Evolutionary conservation across 805 yeast species (phyloP), one percentile per base, ranked within the genome.

Genomic region (Candida ipomoeae): DNA sequence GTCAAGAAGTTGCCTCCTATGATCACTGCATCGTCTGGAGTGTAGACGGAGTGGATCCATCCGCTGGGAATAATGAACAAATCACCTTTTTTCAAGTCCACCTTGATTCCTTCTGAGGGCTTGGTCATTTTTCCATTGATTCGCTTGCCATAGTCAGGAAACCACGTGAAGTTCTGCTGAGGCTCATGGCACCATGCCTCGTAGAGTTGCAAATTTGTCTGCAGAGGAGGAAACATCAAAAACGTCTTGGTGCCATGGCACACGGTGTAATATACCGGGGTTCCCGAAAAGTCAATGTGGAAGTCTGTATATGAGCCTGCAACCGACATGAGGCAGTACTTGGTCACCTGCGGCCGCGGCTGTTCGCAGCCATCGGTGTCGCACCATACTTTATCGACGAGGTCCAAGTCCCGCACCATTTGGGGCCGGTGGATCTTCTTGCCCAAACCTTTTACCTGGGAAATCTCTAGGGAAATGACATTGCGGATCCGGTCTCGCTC

Each of bases 261-360:
- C 3, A 90, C 82, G 2, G 92, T 88, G 66, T 90, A 90, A 63
- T 88, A 90, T 5, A 90, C 97, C 1, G 94, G 86, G 0, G 96
- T 87, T 0, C 96, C 97, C 2, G 95, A 94, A 65, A 90, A 90
- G 65, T 90, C 97, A 40, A 90, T 74, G 65, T 90, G 97, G 67
- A 89, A 90, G 63, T 90, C 97, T 0, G 97, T 90, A 63, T 80
- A 90, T 2, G 94, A 82, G 52, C 84, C 81, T 23, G 75, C 71
- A 2, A 88, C 96, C 0, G 95, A 86, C 96, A 90, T 90, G 38
- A 90, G 71, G 54, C 95, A 84, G 63, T 90, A 90, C 48, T 84
- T 81, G 18, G 89, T 81, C 1, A 85, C 87, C 54, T 81, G 77
- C 1, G 89, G 87, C 48, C 81, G 66, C 3, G 52, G 60, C 44